phyloP scores from a whole-genome alignment of 768 basidiomycete genomes.

The Tylopilus plumbeoviolaceoides region DNA sequence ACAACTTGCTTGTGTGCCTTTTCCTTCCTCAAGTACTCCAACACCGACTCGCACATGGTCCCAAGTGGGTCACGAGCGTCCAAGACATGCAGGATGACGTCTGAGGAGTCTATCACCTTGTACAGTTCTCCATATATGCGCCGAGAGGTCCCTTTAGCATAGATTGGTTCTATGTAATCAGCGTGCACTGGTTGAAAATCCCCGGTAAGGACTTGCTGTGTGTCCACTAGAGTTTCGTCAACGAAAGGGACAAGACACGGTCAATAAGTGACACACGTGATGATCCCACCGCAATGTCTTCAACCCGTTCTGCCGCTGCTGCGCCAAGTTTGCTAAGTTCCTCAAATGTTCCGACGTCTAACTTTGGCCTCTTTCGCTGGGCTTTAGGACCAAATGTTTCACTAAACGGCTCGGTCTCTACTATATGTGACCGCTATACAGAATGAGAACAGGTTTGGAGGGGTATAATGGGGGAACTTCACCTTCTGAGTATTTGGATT shows the following conservation, averaged over 20 bases:
- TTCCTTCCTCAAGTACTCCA: constrained; percentile 92
- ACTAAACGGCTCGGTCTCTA: constrained; percentile 91
- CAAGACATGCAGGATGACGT: constrained; percentile 91
- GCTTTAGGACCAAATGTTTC: constrained; percentile 97
- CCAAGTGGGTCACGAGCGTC: constrained; percentile 96
- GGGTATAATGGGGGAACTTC: constrained; percentile 7
- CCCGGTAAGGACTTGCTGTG: constrained; percentile 16
- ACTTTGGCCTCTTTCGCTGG: constrained; percentile 82
- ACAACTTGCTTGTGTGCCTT: constrained; percentile 98
- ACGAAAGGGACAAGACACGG: not conserved
- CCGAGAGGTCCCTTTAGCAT: constrained; percentile 90
- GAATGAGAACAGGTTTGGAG: not conserved
- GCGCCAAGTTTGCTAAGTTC: constrained; percentile 72
- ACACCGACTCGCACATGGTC: constrained; percentile 89
- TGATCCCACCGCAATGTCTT: constrained; percentile 36
- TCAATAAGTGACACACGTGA: constrained; percentile 36
- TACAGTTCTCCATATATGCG: constrained; percentile 98
- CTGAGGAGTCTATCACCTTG: constrained; percentile 98
- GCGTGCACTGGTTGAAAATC: constrained; percentile 62
- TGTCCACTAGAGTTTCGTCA: constrained; percentile 11
- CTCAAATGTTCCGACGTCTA: constrained; percentile 89
- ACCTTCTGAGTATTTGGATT: constrained; percentile 81
- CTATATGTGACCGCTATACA: constrained; percentile 79
- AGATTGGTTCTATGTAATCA: constrained; percentile 85
- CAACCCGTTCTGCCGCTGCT: constrained; percentile 48